Base-by-base conservation (phyloP, 2,329 filamentous ascomycete species). In the Talaromyces rugulosus region DNA sequence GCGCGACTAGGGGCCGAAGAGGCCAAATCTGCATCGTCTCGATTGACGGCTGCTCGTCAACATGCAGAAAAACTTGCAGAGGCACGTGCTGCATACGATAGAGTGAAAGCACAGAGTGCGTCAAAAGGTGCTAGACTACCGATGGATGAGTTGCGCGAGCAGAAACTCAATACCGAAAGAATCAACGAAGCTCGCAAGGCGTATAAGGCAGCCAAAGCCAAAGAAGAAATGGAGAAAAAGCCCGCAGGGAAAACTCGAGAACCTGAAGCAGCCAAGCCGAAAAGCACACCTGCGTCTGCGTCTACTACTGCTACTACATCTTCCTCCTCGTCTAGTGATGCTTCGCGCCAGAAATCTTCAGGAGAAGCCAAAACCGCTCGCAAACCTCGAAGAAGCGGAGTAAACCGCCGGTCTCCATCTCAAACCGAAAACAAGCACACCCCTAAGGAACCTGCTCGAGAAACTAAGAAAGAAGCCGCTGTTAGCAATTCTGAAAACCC, bases 41-140 rank as follows among this genome's bases (percentile, higher is more conserved):
- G 59, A 30, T 40, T 63, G 30, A 51, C 50, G 30, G 62, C 58
- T 27, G 58, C 62, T 16, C 59, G 62, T 18, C 44, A 61, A 30
- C 56, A 61, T n/a, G 62, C 62, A n/a, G 62, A 63, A 30, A 30
- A 59, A 54, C 59, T 63, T 40, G 62, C 62, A 2, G 62, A 63
- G 34, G 62, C 59, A 31, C 58, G 59, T 16, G 56, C 56, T 55
- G 62, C 62, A 9, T 63, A 61, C 51, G 59, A 61, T 27, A 60
- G 59, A 30, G 61, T 47, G 28, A 60, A 63, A 11, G 23, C 44
- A 9, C 58, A 58, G 23, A 58, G 27, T 11, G 44, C 36, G 14
- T 31, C 56, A 2, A 63, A 61, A 14, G 42, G 54, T 31, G 55
- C n/a, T 7, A 63, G 28, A 36, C 28, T 23, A 1, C 50, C 59